Base-by-base conservation (phyloP, 2,329 filamentous ascomycete species). In the Hypomyces rosellus region DNA sequence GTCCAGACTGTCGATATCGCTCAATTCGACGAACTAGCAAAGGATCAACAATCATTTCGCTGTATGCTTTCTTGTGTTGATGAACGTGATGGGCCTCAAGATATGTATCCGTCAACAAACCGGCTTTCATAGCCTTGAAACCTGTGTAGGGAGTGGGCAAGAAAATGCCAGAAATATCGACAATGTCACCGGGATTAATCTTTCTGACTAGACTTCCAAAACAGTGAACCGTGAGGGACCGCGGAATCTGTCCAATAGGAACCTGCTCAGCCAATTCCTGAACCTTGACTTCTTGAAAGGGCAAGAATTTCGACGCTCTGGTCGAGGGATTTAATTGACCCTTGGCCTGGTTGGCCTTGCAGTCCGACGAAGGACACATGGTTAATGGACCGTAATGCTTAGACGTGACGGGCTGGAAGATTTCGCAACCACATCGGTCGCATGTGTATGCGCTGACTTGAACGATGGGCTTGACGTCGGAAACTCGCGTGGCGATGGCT, bases 231-330 rank as follows among this genome's bases (percentile, higher is more conserved):
- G 92, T 97, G 55, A 99, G 74, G 51, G 89, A 89, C 52, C 93
- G 83, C 33, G 93, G 93, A 61, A 99, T 99, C 66, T 99, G 93
- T 46, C 93, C 93, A 56, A 99, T 95, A 7, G 93, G 93, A 0
- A 99, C 93, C 68, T 99, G 93, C 66, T 99, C 93, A n/a, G 93
- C 90, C 83, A 97, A 89, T 67, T 99, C 93, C 70, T 99, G 93
- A 50, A 99, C 90, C 74, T 97, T 97, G 70, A 97, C 84, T 69
- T 99, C 93, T 69, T 99, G 93, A 74, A 99, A 99, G 3, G 93
- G 90, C 62, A 96, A 73, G 64, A 97, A 99, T 63, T 97, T 99
- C 46, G 91, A 96, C 0, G 92, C 93, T 61, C 93, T 82, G n/a
- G 91, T 95, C 1, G 92, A 96, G 36, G 95, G 82, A 67, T 95